Evolutionary conservation across 164 flowering plant species (phyloP), one percentile per base, ranked within the genome.

Genomic region (Stephania yunnanensis): DNA sequence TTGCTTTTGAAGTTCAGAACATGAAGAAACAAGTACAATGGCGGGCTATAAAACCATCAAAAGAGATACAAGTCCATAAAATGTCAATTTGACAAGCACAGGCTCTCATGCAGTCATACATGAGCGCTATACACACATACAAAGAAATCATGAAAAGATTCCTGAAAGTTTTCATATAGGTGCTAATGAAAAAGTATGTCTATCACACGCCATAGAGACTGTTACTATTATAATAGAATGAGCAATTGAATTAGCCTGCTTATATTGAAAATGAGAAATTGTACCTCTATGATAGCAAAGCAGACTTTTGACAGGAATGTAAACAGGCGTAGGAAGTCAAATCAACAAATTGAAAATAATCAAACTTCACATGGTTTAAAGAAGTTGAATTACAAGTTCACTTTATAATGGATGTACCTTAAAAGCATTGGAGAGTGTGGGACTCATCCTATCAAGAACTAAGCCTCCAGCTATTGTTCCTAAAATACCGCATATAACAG

Each of bases 391-490:
- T 15, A 8, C 6, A 58, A 58, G n/a, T 58, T 58, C 2, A 30
- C 45, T 15, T 36, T 36, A 36, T 36, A 70, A 12, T 13, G 17
- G 13, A 70, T 46, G 17, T 80, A 93, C 98, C 95, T 93, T 95
- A 75, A 95, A 95, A 76, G 97, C 97, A 88, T 95, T 91, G 45
- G 92, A 71, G 63, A 95, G 83, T 20, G 97, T 90, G 75, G 95
- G 81, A 71, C 66, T 74, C 79, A 92, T 81, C 58, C 12, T 75
- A 85, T 95, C 98, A 65, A 95, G 92, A 82, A 87, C 48, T 77
- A 36, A 80, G 36, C 98, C 97, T 77, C 98, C 98, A 6, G 90
- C 85, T 72, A 95, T 42, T 36, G 98, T 89, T 78, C 98, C 98
- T n/a, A 90, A 5, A 53, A 95, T 87, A 69, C 98, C 98, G 74